Base-by-base conservation (phyloP, 2,329 filamentous ascomycete genomes). In the Dissoconium aciculare region DNA sequence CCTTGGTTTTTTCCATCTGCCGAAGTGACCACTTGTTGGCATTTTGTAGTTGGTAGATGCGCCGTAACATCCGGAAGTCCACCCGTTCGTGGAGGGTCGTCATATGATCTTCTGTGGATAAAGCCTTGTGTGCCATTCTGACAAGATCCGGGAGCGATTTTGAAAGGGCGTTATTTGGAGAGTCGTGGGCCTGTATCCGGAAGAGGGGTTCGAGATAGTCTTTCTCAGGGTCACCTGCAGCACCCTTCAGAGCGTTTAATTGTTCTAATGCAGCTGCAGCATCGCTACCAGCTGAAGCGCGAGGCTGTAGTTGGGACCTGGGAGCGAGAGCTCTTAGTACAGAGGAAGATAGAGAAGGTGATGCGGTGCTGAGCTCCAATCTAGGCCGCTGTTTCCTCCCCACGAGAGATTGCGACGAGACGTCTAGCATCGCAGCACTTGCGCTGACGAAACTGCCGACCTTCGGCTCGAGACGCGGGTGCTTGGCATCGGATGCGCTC, bases 1-100 rank as follows among this genome's bases (percentile, higher is more conserved):
- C 89, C 2, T 74, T 67, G 23, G 75, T 80, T 34, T 84, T 78
- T 50, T 91, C 82, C 26, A 85, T 74, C 49, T 98, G 89, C 31
- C 87, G 71, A 27, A 98, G 57, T 4, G 85, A 89, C 87, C 89
- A 95, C 47, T 87, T 78, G 44, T 92, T 84, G 17, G 78, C 74
- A 47, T 87, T 83, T 49, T 98, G 89, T 15, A 95, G 63, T 38
- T 87, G 75, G 50, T 94, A 93, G 2, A 98, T 83, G 10, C 83
- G 68, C 33, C 83, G 75, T 3, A 95, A 56, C 16, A 93, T 80
- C 33, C 82, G 77, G 46, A 82, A 89, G 31, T 91, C 82, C 53
- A 92, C 83, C 35, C 78, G 75, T 46, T 95, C 85, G 28, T 83
- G 72, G 24, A 91, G 73, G 26, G 83, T 78, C 2, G 91, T 70